Conservation (phyloP, 768 basidiomycete species). For the Tricholoma flavovirens region DNA sequence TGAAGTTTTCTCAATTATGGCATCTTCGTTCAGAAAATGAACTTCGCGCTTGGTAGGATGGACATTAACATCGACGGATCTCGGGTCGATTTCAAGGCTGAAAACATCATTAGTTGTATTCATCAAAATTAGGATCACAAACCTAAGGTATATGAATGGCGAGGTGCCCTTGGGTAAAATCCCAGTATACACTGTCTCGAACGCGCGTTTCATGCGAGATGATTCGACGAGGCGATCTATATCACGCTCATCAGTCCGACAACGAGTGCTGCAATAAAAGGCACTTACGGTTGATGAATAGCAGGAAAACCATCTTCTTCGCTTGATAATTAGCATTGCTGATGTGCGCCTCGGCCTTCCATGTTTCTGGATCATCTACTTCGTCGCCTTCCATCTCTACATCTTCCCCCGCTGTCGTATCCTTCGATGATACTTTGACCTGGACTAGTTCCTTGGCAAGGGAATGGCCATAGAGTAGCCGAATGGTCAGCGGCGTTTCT, state of each 20-base stretch:
- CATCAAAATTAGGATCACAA: slow-evolving; percentile 8
- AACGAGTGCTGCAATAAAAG: background rate
- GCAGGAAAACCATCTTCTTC: slow-evolving; percentile 77
- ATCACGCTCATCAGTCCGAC: background rate
- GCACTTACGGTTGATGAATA: slow-evolving; percentile 91
- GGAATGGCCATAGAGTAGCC: slow-evolving; percentile 72
- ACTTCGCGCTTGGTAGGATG: slow-evolving; percentile 98
- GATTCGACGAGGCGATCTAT: slow-evolving; percentile 92
- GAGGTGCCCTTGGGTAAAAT: slow-evolving; percentile 85
- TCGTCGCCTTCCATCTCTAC: slow-evolving; percentile 25
- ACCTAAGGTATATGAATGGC: slow-evolving; percentile 96
- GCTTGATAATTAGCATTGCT: slow-evolving; percentile 87
- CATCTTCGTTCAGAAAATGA: slow-evolving; percentile 89
- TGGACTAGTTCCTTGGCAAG: slow-evolving; percentile 73
- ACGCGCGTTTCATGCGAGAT: slow-evolving; percentile 73
- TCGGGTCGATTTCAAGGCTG: slow-evolving; percentile 80
- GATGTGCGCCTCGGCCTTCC: slow-evolving; percentile 71
- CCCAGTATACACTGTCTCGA: slow-evolving; percentile 80
- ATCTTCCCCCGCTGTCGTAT: slow-evolving; percentile 20
- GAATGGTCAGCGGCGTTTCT: slow-evolving; percentile 62
- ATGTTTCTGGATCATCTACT: slow-evolving; percentile 41
- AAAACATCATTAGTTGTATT: background rate
- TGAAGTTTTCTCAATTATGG: slow-evolving; percentile 71
- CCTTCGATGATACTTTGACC: slow-evolving; percentile 31
- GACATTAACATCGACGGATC: slow-evolving; percentile 92